Evolutionary conservation across 441 rosid species (phyloP), one percentile per base, ranked within the genome.

Genomic region (Lepidium campestre): DNA sequence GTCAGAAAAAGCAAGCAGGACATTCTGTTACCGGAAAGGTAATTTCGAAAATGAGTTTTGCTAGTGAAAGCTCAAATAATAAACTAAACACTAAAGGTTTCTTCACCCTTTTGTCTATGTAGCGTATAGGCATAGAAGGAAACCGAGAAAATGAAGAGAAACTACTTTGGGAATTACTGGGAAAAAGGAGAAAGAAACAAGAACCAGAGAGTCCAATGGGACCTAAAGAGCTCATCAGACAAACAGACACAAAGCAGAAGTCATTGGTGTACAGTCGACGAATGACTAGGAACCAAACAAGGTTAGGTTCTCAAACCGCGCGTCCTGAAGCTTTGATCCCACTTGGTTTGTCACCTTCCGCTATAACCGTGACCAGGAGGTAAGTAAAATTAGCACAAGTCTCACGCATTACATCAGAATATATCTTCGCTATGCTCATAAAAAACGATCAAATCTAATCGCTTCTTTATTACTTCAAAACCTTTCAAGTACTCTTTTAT

Each of bases 121-220:
- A 86, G 88, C 68, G 78, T 62, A 12, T 48, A 14, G 67, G 75
- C 59, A 56, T 35, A 65, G 79, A 68, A 54, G 79, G 71, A 66
- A 68, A 57, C 67, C 50, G 70, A 66, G 68, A 72, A 48, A 67
- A 63, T 14, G 76, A 77, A 41, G 79, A 78, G 68, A 82, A 73
- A 42, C 67, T 76, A 45, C 22, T 77, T 20, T 78, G 84, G 91
- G 75, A 79, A 10, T 48, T 77, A 50, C 8, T 76, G 73, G 77
- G 80, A 63, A 83, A 73, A 71, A 83, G 56, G 65, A 76, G 83
- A 70, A 78, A 74, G 68, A 54, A 62, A 55, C 58, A 62, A 64
- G 70, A 67, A 47, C 75, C 78, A 47, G 78, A 77, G 57, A 80
- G 83, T 63, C 86, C 88, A 42, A 72, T 70, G 77, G 83, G 81